phyloP scores from a whole-genome alignment of 2,329 filamentous ascomycete genomes.

The Harringtonia aguacate region DNA sequence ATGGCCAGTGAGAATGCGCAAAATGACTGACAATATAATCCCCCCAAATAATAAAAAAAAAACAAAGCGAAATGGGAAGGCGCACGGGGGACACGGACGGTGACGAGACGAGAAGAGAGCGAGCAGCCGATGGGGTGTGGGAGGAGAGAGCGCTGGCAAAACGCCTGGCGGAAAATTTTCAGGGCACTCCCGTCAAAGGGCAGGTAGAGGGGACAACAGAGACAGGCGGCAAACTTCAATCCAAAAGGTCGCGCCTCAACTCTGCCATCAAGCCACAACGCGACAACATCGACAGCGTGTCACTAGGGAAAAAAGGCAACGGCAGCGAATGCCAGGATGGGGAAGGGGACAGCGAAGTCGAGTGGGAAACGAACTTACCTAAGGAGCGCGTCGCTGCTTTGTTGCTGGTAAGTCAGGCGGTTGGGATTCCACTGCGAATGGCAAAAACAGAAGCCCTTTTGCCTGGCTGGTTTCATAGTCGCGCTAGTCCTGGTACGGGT shows the following conservation, averaged over 20 bases:
- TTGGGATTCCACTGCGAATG: conserved; percentile 8
- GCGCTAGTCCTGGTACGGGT: conserved; percentile 5
- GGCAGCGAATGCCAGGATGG: conserved; percentile 14
- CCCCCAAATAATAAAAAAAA: no score
- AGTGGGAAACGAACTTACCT: conserved; percentile 21
- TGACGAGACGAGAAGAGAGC: conserved; percentile 8
- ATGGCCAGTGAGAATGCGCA: neutral
- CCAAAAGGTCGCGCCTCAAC: conserved; percentile 11
- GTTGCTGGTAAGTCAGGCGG: conserved; percentile 9
- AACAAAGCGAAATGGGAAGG: neutral
- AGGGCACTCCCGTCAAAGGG: no score
- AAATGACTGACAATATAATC: no score
- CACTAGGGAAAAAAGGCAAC: conserved; percentile 15
- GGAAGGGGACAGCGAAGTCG: conserved; percentile 15
- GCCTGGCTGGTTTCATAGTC: conserved; percentile 5
- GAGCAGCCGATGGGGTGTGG: conserved; percentile 6
- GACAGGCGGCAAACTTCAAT: neutral
- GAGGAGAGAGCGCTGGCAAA: neutral
- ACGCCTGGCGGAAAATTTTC: neutral
- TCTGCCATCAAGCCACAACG: conserved; percentile 14
- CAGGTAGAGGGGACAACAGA: neutral
- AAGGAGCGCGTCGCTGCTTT: conserved; percentile 15
- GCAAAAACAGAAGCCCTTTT: conserved; percentile 2
- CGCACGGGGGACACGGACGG: neutral
- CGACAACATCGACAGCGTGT: conserved; percentile 14